phyloP scores from a whole-genome alignment of 2,329 filamentous ascomycete species.

The Karstenula rhodostoma region DNA sequence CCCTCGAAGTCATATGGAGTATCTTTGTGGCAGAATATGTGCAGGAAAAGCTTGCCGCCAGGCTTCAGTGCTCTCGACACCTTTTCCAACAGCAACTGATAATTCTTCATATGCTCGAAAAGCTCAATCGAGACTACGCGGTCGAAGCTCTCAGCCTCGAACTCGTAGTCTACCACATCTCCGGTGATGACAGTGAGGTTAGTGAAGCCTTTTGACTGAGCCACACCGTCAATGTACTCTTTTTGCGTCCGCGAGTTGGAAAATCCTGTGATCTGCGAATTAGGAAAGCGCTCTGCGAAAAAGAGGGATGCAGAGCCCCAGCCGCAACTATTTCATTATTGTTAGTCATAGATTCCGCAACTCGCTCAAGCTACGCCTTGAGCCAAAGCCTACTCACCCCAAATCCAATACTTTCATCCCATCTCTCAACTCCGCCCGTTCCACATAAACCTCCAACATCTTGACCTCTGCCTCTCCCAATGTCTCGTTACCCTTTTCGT shows the following conservation, averaged over 20 bases:
- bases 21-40: conserved; percentile 70
- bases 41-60: conserved; percentile 72
- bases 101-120: conserved; percentile 82
- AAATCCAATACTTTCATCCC: conserved; percentile 70
- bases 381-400: conserved; percentile 54
- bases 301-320: conserved; percentile 73
- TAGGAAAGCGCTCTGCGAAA: conserved; percentile 71
- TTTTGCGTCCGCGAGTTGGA: conserved; percentile 76
- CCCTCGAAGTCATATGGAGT: conserved; percentile 75
- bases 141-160: conserved; percentile 66
- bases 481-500: conserved; percentile 64
- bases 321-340: conserved; percentile 61
- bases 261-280: conserved; percentile 69
- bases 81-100: conserved; percentile 72
- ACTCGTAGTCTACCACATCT: conserved; percentile 72
- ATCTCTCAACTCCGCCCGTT: conserved; percentile 66
- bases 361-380: neutral
- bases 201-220: conserved; percentile 62
- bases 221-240: conserved; percentile 69
- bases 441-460: conserved; percentile 71
- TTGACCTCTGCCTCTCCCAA: conserved; percentile 71
- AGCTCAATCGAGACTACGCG: conserved; percentile 74
- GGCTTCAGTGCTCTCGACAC: conserved; percentile 66
- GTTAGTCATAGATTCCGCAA: conserved; percentile 17
- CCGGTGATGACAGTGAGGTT: conserved; percentile 73